phyloP scores from a whole-genome alignment of 495 filamentous ascomycete species.

The Aspergillus leporis region DNA sequence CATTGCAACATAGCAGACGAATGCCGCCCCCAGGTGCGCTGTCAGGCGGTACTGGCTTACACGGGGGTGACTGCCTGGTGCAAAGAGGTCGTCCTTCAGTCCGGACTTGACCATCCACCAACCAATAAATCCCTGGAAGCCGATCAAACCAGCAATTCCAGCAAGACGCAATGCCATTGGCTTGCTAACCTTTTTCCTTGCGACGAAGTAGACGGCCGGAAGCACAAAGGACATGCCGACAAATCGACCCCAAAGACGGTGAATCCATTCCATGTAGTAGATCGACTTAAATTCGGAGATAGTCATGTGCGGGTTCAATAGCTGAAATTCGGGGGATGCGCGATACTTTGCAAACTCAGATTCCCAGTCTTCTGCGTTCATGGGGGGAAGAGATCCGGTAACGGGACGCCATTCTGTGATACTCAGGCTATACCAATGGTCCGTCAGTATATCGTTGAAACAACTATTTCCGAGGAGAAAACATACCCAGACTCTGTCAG shows the following conservation, averaged over 20 bases:
- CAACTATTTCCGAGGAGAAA: not conserved
- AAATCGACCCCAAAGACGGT: conserved; percentile 92
- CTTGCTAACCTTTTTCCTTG: conserved; percentile 72
- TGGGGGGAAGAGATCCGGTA: conserved; percentile 87
- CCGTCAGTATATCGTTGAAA: conserved; percentile 19
- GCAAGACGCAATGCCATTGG: conserved; percentile 75
- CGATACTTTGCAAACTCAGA: conserved; percentile 90
- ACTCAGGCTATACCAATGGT: conserved; percentile 65
- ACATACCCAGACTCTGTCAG: conserved; percentile 93
- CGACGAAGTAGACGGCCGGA: conserved; percentile 85
- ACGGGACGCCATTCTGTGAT: conserved; percentile 99
- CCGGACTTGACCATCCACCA: conserved; percentile 99
- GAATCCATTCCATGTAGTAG: conserved; percentile 99
- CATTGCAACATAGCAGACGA: conserved; percentile 90
- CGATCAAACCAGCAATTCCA: conserved; percentile 86
- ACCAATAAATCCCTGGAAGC: conserved; percentile 91
- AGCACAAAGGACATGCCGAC: conserved; percentile 87
- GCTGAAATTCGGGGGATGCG: conserved; percentile 84
- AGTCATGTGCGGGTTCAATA: conserved; percentile 88
- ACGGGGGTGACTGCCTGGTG: conserved; percentile 82
- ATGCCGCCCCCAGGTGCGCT: conserved; percentile 85
- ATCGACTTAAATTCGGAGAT: conserved; percentile 95
- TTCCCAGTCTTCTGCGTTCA: conserved; percentile 76
- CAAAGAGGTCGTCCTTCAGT: conserved; percentile 91
- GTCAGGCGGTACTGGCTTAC: conserved; percentile 93